Percentiles rank a stretch among this genome's conserved stretches.
Evolutionary conservation across 23 red algal genomes (phyloP).

Genomic region (Gracilaria gracilis): DNA sequence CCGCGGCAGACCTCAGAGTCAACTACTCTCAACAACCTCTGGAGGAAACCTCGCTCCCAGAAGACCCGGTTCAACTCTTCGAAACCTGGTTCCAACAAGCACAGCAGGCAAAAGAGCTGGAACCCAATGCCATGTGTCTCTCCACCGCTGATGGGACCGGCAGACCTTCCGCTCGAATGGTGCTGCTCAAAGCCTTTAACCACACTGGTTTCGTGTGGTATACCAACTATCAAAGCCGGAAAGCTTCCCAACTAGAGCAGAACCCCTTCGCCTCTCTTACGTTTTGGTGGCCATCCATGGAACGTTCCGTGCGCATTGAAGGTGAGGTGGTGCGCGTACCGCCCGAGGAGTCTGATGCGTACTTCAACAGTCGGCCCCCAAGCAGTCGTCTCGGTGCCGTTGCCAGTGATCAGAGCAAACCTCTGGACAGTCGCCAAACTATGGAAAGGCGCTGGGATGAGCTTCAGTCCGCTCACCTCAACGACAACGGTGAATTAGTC

Average conservation of each 20-base stretch:
- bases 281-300: conserved; percentile 95
- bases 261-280: conserved; percentile 88
- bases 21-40: conserved; percentile 85
- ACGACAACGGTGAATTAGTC: conserved; percentile 38
- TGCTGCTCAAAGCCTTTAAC: conserved; percentile 89
- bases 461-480: conserved; percentile 44
- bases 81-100: conserved; percentile 82
- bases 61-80: conserved; percentile 77
- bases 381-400: conserved; percentile 77
- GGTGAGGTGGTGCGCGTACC: conserved; percentile 69
- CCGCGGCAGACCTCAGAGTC: conserved; percentile 54
- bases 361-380: conserved; percentile 80
- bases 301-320: conserved; percentile 93
- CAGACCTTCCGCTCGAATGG: conserved; percentile 80
- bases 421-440: conserved; percentile 36
- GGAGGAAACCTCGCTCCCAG: conserved; percentile 41
- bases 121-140: conserved; percentile 99
- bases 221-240: conserved; percentile 88
- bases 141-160: conserved; percentile 68
- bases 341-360: conserved; percentile 71
- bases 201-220: conserved; percentile 92
- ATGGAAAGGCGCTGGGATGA: conserved; percentile 62
- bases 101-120: conserved; percentile 50
- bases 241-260: conserved; percentile 70
- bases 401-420: conserved; percentile 75